These are phyloP conservation scores for Nicotiana rustica DNA, from an alignment of 305 asterid species.

Conservation along the genomic window DNA sequence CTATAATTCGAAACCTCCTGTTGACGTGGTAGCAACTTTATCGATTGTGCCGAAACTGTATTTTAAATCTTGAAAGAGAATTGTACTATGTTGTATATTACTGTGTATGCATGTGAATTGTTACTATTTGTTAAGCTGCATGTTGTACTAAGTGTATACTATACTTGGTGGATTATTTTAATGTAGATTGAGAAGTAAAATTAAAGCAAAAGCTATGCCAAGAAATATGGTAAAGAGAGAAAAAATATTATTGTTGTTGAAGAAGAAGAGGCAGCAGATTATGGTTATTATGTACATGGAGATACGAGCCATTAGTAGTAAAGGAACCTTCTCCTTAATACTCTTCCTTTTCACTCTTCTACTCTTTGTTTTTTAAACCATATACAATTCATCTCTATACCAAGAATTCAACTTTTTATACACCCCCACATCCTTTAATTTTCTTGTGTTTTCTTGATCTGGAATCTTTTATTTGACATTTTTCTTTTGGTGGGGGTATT, in stretches of 20 bases:
- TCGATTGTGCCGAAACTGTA: rapidly evolving
- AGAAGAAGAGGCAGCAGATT: slow-evolving; percentile 50
- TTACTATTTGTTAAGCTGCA: slow-evolving; percentile 36
- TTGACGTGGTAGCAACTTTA: rapidly evolving
- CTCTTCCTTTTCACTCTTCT: slow-evolving; percentile 76
- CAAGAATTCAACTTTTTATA: neutral
- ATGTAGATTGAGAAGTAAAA: slow-evolving; percentile 39
- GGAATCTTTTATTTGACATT: slow-evolving; percentile 40
- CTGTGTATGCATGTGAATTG: slow-evolving; percentile 8
- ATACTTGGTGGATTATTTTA: slow-evolving; percentile 42
- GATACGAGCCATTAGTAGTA: slow-evolving; percentile 60
- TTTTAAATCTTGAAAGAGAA: neutral
- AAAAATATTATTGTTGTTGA: slow-evolving; percentile 35
- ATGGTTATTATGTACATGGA: slow-evolving; percentile 56
- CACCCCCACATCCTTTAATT: neutral
- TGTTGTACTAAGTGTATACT: neutral
- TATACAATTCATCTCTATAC: slow-evolving; percentile 31
- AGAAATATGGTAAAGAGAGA: slow-evolving; percentile 51
- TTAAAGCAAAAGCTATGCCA: slow-evolving; percentile 53
- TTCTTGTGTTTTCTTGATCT: slow-evolving; percentile 12
- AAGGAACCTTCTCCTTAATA: slow-evolving; percentile 51
- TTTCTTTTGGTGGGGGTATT: slow-evolving; percentile 41
- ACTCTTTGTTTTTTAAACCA: slow-evolving; percentile 69
- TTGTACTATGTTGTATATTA: slow-evolving; percentile 28
- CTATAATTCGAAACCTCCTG: rapidly evolving